Evolutionary conservation across 495 filamentous ascomycete species (phyloP), one percentile per base, ranked within the genome.

Genomic region (Penicillium dipodomyicola): DNA sequence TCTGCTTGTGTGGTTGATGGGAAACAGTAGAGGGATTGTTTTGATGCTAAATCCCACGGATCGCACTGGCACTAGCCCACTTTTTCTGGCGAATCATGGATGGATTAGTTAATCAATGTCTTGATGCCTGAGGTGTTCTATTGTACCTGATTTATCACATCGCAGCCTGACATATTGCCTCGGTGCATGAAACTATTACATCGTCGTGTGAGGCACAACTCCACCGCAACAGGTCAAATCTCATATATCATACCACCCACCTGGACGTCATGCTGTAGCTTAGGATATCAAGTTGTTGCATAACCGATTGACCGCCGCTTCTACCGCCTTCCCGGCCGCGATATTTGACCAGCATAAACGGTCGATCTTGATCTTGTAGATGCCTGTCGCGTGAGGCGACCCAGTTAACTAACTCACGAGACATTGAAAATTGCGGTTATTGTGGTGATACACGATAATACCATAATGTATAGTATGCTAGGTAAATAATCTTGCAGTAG

Each of bases 21-120:
- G 57, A 63, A 66, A 67, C 52, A 60, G 44, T 41, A 49, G 59
- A 52, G 59, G 61, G 65, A 65, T 70, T 76, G 69, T 71, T 76
- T 73, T 71, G 70, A 69, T 74, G 68, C 70, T 68, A 71, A 74
- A 73, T 74, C 50, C 73, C 70, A 76, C 73, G 68, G 70, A 65
- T 69, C 67, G 61, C 47, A 33, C 39, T 61, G 65, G 61, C 69
- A 62, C 73, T 73, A 74, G 62, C 33, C 45, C 49, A 20, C 20
- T 23, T 45, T 54, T 54, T 12, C 6, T 40, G 56, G 53, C 72
- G 67, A 75, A 73, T 76, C 69, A 69, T 9, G 22, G 33, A 15
- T 23, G 4, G 58, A 52, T 65, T 63, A 67, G 54, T 22, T 63
- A 62, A 65, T 59, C 22, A 19, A 14, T 51, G 5, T 25, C 23